Evolutionary conservation across 371 early-diverging fungal genomes (phyloP).

Genomic region (Rhizopus stolonifer): DNA sequence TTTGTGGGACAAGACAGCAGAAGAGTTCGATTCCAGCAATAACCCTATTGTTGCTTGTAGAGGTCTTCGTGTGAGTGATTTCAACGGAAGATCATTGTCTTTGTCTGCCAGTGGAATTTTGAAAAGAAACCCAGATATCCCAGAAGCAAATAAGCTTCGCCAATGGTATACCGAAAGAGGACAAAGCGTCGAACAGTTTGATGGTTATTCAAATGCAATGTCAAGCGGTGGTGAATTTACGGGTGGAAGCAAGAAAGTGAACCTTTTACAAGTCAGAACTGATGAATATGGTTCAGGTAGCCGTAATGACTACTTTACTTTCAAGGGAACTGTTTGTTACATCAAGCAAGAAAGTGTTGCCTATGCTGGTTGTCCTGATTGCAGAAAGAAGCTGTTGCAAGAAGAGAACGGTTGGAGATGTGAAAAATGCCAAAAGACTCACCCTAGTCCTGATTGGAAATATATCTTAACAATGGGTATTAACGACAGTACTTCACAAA

Average conservation of each 20-base stretch:
- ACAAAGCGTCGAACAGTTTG: constrained; percentile 27
- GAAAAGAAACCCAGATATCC: constrained; percentile 80
- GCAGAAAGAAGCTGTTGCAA: constrained; percentile 85
- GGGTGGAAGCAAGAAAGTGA: constrained; percentile 30
- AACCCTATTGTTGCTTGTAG: constrained; percentile 81
- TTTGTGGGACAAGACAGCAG: constrained; percentile 89
- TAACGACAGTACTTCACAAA: constrained; percentile 78
- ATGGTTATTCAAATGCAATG: constrained; percentile 25
- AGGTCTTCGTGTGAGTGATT: constrained; percentile 85
- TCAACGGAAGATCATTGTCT: constrained; percentile 78
- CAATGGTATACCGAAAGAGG: constrained; percentile 71
- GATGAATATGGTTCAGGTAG: constrained; percentile 62
- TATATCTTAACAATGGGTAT: constrained; percentile 77
- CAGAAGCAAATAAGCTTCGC: constrained; percentile 77
- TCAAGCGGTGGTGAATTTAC: constrained; percentile 30
- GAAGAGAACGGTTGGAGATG: constrained; percentile 79
- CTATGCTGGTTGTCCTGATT: constrained; percentile 92
- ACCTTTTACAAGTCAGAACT: constrained; percentile 65
- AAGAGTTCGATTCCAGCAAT: constrained; percentile 53
- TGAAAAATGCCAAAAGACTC: constrained; percentile 82
- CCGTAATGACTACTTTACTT: constrained; percentile 69
- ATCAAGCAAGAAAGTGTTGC: constrained; percentile 62
- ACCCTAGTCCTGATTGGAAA: constrained; percentile 71
- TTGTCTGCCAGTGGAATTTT: constrained; percentile 52
- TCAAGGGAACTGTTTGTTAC: constrained; percentile 65